phyloP scores from a whole-genome alignment of 495 filamentous ascomycete genomes.

The Xylaria bambusicola region DNA sequence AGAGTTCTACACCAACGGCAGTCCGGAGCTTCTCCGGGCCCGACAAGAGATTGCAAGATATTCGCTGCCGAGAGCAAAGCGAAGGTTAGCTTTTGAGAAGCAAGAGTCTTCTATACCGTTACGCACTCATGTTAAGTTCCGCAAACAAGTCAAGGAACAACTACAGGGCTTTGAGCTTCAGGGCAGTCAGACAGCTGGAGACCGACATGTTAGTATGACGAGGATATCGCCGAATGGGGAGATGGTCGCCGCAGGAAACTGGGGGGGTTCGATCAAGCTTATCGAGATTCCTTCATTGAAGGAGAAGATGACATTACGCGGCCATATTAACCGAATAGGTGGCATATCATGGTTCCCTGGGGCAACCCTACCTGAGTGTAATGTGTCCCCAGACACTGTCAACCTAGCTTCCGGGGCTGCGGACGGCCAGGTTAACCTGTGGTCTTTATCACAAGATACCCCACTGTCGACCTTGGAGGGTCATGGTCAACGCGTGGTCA shows the following conservation, averaged over 20 bases:
- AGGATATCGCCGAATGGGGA: slow-evolving; percentile 86
- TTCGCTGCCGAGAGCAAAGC: slow-evolving; percentile 80
- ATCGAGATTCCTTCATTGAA: slow-evolving; percentile 81
- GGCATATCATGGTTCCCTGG: slow-evolving; percentile 88
- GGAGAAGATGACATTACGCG: slow-evolving; percentile 69
- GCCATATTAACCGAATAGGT: slow-evolving; percentile 84
- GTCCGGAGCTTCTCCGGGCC: slow-evolving; percentile 70
- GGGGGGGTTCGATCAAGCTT: slow-evolving; percentile 84
- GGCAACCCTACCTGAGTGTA: slow-evolving; percentile 69
- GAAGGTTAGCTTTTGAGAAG: slow-evolving; percentile 72
- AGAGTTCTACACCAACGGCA: slow-evolving; percentile 91
- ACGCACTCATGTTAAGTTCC: slow-evolving; percentile 85
- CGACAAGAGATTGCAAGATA: slow-evolving; percentile 81
- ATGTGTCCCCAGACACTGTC: slow-evolving; percentile 69
- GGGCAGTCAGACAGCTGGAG: slow-evolving; percentile 88
- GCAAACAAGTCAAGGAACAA: slow-evolving; percentile 84
- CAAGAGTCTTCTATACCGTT: slow-evolving; percentile 79
- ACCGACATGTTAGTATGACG: slow-evolving; percentile 85
- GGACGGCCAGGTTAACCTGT: slow-evolving; percentile 86
- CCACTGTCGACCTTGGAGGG: slow-evolving; percentile 83
- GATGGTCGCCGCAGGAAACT: slow-evolving; percentile 85
- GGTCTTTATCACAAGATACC: slow-evolving; percentile 81
- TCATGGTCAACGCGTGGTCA: slow-evolving; percentile 82
- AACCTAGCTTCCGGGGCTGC: slow-evolving; percentile 92
- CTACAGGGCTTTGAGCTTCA: slow-evolving; percentile 83